phyloP scores from a whole-genome alignment of 306 rosid genomes.

The Malus orientalis region DNA sequence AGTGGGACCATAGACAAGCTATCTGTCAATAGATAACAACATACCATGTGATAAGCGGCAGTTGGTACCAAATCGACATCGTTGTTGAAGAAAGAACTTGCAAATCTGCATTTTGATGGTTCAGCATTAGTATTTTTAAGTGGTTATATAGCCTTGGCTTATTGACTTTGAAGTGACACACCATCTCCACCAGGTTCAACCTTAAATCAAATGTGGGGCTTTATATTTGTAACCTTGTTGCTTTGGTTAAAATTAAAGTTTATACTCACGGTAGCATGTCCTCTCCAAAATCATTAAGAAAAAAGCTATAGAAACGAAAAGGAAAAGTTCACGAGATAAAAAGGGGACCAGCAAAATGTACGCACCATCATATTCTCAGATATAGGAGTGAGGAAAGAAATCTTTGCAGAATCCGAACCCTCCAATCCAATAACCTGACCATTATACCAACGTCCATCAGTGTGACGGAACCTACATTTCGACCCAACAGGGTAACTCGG shows the following conservation, averaged over 20 bases:
- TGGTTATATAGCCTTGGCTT: slow-evolving; percentile 14
- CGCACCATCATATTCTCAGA: slow-evolving; percentile 85
- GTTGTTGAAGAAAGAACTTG: slow-evolving; percentile 89
- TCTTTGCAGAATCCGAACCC: slow-evolving; percentile 48
- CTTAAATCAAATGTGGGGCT: not conserved
- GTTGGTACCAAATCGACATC: slow-evolving; percentile 85
- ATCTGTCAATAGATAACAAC: slow-evolving; percentile 31
- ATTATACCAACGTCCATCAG: slow-evolving; percentile 87
- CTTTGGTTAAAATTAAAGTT: not conserved
- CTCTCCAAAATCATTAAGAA: not conserved
- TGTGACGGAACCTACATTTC: slow-evolving; percentile 76
- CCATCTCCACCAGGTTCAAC: not conserved
- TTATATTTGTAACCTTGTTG: not conserved
- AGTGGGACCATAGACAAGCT: slow-evolving; percentile 4
- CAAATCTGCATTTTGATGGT: slow-evolving; percentile 90
- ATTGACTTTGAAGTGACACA: not conserved
- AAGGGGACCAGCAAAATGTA: not conserved
- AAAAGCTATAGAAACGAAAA: not conserved
- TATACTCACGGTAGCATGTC: not conserved
- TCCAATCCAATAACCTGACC: slow-evolving; percentile 60
- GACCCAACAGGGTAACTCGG: slow-evolving; percentile 62
- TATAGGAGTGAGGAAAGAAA: slow-evolving; percentile 83
- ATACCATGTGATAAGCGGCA: slow-evolving; percentile 99
- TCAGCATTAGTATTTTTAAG: slow-evolving; percentile 47
- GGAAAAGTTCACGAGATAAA: not conserved